Conservation (phyloP, 768 basidiomycete genomes). For the Rhizopogon vesiculosus region DNA sequence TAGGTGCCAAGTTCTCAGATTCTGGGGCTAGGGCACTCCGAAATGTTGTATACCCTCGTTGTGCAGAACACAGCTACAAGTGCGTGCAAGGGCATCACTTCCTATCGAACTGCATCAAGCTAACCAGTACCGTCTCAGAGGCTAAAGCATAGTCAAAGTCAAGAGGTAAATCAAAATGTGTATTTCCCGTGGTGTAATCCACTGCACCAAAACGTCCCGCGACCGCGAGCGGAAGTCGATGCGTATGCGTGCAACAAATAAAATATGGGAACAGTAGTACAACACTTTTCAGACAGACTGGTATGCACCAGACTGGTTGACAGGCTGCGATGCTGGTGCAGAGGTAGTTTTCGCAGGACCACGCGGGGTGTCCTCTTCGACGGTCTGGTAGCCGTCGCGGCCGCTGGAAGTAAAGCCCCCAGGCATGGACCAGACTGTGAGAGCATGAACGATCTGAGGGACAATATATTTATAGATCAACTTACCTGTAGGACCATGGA, state of each 20-base stretch:
- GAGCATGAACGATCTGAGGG: background rate
- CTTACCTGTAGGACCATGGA: constrained; percentile 54
- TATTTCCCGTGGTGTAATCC: background rate
- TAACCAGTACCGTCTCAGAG: too few species aligned
- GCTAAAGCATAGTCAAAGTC: background rate
- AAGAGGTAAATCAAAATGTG: background rate
- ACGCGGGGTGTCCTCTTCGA: constrained; percentile 47
- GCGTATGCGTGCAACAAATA: too few species aligned
- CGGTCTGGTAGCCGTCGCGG: constrained; percentile 58
- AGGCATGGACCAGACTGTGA: constrained; percentile 75
- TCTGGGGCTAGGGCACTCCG: too few species aligned
- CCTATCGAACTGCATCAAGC: too few species aligned
- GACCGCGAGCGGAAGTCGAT: too few species aligned
- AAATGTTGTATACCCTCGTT: too few species aligned
- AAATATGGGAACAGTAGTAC: too few species aligned
- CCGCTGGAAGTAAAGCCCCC: constrained; percentile 56
- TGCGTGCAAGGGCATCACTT: too few species aligned
- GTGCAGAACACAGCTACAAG: background rate
- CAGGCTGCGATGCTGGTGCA: background rate
- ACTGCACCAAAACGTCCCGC: background rate
- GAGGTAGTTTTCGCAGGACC: background rate
- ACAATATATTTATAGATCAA: background rate
- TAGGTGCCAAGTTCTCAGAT: background rate
- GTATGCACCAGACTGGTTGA: background rate
- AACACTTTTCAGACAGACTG: background rate